Base-by-base conservation (phyloP, 2,329 filamentous ascomycete genomes). In the Colletotrichum eleusines region DNA sequence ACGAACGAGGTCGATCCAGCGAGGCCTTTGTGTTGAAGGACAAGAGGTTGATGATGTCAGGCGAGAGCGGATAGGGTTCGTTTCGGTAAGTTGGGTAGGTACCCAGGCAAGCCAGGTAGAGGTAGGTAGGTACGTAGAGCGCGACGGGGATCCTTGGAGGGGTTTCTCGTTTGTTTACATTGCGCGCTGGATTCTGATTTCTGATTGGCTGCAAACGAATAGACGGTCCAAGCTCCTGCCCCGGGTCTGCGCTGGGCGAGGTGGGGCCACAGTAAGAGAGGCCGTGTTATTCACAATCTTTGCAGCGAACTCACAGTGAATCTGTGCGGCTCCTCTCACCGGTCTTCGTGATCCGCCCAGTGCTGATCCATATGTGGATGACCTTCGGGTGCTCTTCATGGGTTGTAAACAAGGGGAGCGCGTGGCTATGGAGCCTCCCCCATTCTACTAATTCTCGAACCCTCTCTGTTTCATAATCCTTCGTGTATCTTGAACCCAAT, bases 111-210 rank as follows among this genome's bases (percentile, higher is more conserved):
- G n/a, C n/a, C n/a, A 40, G 14, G 14, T 14, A 6, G 14, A 6
- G 38, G 38, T 20, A n/a, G 42, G 42, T 23, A n/a, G 44, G 44
- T 70, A 62, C 67, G 55, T 67, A 57, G 63, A 62, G 54, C 69
- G 69, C 65, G 69, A 63, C 53, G 58, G 69, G 69, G 64, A 53
- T 54, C 20, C 48, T 38, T 63, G 64, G 69, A 71, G 65, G 69
- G 69, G 68, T n/a, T 66, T 12, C 54, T 63, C 63, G 55, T 71
- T 71, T 71, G 69, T 71, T 71, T 71, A 71, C 69, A 69, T 71
- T 71, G 64, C 51, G 54, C 42, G 50, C 33, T 11, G 44, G 18
- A 35, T 8, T 35, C 28, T 33, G 16, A 48, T 40, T 31, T 60
- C 44, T 54, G 58, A 71, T 71, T 71, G 69, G 69, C 33, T 38